Percentiles rank a stretch among this genome's conserved stretches.
These are phyloP conservation scores for Vitis hybrid DNA, from an alignment of 177 flowering plant species.

Conservation along the genomic window DNA sequence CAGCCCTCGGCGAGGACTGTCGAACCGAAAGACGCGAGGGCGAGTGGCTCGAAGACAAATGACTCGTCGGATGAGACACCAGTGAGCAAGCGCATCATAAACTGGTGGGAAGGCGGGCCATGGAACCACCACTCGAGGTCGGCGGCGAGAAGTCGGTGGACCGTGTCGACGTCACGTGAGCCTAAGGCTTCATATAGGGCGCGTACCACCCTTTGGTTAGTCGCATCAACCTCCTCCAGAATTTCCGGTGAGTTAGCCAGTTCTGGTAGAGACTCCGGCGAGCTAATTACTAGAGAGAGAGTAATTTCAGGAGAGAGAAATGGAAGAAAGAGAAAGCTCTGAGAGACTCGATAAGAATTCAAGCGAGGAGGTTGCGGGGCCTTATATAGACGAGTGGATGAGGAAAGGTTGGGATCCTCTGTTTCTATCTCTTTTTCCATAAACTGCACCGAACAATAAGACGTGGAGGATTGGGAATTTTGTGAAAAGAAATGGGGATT, in stretches of 20 bases:
- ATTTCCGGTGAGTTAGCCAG: conserved; percentile 57
- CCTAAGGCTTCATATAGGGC: conserved; percentile 83
- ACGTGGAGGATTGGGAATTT: too few species aligned
- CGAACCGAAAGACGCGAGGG: conserved; percentile 45
- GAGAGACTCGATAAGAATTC: too few species aligned
- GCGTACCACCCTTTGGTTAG: conserved; percentile 51
- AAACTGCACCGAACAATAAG: too few species aligned
- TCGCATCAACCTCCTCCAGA: conserved; percentile 47
- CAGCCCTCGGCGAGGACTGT: conserved; percentile 69
- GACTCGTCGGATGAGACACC: conserved; percentile 34
- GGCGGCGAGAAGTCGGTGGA: conserved; percentile 63
- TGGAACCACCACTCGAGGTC: conserved; percentile 99
- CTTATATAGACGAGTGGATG: too few species aligned
- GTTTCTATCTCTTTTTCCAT: too few species aligned
- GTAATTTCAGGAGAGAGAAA: not conserved
- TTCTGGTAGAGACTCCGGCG: conserved; percentile 23
- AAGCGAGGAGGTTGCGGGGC: too few species aligned
- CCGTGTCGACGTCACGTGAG: conserved; percentile 60
- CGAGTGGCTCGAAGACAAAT: conserved; percentile 35
- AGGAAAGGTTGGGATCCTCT: too few species aligned
- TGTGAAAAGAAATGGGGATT: too few species aligned
- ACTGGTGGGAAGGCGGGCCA: conserved; percentile 89
- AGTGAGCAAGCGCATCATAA: conserved; percentile 85
- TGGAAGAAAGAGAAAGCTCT: conserved; percentile 2
- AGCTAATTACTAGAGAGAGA: not conserved